phyloP scores from a whole-genome alignment of 139 green algal species.

The Spirogloea muscicola region DNA sequence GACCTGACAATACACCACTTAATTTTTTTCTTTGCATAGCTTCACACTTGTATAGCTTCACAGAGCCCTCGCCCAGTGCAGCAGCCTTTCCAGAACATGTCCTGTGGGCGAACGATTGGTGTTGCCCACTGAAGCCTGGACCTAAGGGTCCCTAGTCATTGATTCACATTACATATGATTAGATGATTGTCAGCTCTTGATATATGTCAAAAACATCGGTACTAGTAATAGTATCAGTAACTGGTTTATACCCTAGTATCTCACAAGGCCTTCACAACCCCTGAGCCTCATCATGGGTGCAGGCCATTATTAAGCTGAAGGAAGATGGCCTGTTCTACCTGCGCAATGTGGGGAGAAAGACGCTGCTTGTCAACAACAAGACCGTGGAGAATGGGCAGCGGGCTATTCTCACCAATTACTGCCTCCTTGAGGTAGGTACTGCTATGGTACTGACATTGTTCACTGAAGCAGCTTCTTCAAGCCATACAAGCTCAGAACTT shows the following conservation, averaged over 20 bases:
- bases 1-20: not conserved
- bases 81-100: no score
- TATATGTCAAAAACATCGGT: not conserved
- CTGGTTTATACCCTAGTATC: not conserved
- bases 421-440: slow-evolving; percentile 36
- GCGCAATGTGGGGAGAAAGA: slow-evolving; percentile 24
- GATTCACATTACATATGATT: not conserved
- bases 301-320: slow-evolving; percentile 46
- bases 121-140: no score
- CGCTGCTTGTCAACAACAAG: slow-evolving; percentile 30
- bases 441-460: not conserved
- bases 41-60: not conserved
- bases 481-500: not conserved
- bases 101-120: no score
- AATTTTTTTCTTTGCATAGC: not conserved
- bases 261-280: not conserved
- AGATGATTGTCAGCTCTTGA: not conserved
- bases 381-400: slow-evolving; percentile 31
- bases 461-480: not conserved
- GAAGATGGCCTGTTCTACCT: slow-evolving; percentile 39
- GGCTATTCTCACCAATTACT: slow-evolving; percentile 34
- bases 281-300: not conserved
- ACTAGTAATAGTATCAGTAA: not conserved
- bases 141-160: not conserved
- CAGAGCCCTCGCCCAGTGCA: no score